Evolutionary conservation across 192 early-diverging fungal genomes (phyloP), one percentile per base, ranked within the genome.

Genomic region (Gaertneriomyces sp.): DNA sequence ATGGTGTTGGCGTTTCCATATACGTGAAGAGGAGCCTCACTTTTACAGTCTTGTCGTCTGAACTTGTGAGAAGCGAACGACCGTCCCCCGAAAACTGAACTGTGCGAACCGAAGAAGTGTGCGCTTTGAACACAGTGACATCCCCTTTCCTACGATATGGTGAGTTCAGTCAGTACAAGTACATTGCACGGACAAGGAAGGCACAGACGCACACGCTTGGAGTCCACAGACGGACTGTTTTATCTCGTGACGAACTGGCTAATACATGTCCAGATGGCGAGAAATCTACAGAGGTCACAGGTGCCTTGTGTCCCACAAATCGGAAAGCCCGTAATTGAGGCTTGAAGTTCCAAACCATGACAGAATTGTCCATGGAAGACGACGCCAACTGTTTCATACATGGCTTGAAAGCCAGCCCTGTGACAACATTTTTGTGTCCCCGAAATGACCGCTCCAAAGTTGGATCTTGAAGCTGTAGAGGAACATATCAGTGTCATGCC

Each of bases 271-370:
- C 84, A 16, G 74, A 65, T 16, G 72, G 73, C 6, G 79, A 73
- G 70, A 85, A 85, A 52, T 85, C 73, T 42, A 85, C 80, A 38
- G 65, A 60, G 4, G 84, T 85, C 19, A 85, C 82, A 0, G 78
- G 68, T 71, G 80, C 83, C 63, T 72, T 85, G 63, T 86, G 84
- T 7, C 84, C 84, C 9, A 84, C 75, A 62, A 83, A 86, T 4
- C 84, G 63, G 50, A 81, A 84, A 0, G 83, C 83, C 14, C 84
- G 56, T 45, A 86, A 57, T 55, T 83, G 81, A 11, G 83, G 78
- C 60, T 80, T 82, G 53, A 86, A 86, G 62, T 86, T 86, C 84
- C 84, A 86, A 3, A 85, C 70, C 83, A 86, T 84, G n/a, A 86
- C 84, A 7, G 80, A 77, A 56, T 77, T 25, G 59, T 86, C 84